phyloP scores from a whole-genome alignment of 1,139 yeast genomes.

The Yamadazyma oceani region DNA sequence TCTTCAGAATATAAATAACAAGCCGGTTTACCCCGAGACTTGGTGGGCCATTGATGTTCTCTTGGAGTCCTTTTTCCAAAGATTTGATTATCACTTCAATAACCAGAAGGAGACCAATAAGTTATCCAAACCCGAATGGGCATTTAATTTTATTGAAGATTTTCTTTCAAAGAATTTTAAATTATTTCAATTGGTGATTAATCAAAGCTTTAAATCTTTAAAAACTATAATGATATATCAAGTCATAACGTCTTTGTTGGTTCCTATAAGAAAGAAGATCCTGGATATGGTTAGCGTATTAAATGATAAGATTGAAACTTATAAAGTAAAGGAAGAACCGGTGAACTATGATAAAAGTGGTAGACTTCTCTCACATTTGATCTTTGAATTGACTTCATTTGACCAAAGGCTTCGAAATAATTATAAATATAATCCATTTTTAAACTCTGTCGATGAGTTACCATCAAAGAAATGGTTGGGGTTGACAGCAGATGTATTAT shows the following conservation, averaged over 20 bases:
- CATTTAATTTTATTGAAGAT: slow-evolving; percentile 55
- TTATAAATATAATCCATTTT: slow-evolving; percentile 57
- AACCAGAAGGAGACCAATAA: slow-evolving; percentile 60
- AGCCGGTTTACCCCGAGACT: slow-evolving; percentile 42
- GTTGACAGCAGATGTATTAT: slow-evolving; percentile 54
- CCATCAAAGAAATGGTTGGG: slow-evolving; percentile 56
- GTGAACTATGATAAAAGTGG: slow-evolving; percentile 42
- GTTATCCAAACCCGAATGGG: slow-evolving; percentile 79
- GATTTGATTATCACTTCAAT: slow-evolving; percentile 78
- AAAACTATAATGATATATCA: slow-evolving; percentile 43
- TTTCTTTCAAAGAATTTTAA: slow-evolving; percentile 47
- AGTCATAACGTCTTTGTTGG: slow-evolving; percentile 54
- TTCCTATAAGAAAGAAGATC: slow-evolving; percentile 52
- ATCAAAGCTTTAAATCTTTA: slow-evolving; percentile 27
- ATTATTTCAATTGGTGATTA: slow-evolving; percentile 34
- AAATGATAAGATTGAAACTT: slow-evolving; percentile 25
- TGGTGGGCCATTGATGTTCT: slow-evolving; percentile 62
- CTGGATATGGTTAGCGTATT: slow-evolving; percentile 25
- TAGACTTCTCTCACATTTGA: slow-evolving; percentile 56
- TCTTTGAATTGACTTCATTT: slow-evolving; percentile 58
- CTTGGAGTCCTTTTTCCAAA: slow-evolving; percentile 53
- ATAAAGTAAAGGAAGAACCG: slow-evolving; percentile 14
- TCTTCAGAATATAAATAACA: slow-evolving; percentile 35
- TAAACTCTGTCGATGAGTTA: slow-evolving; percentile 24
- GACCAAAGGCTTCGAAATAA: slow-evolving; percentile 54